Evolutionary conservation across 2,329 filamentous ascomycete genomes (phyloP).

Genomic region (Colletotrichum cordylinicola): DNA sequence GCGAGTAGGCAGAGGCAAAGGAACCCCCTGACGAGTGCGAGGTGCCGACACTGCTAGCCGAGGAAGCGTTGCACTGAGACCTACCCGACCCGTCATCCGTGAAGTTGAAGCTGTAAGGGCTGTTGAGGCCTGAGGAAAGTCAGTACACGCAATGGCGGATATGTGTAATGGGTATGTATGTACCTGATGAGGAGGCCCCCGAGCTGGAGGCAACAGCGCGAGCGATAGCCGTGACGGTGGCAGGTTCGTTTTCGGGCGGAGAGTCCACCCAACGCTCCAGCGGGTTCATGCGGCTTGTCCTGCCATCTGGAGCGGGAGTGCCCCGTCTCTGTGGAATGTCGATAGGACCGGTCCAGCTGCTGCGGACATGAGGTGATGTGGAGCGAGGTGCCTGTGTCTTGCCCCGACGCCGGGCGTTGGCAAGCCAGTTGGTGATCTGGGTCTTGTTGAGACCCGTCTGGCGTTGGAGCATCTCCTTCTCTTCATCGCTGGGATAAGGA

Average conservation of each 20-base stretch:
- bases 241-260: constrained; percentile 65
- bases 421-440: constrained; percentile 92
- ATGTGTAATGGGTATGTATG: neutral
- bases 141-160: neutral
- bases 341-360: constrained; percentile 66
- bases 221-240: constrained; percentile 64
- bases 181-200: constrained; percentile 40
- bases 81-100: constrained; percentile 66
- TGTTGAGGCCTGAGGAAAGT: constrained; percentile 52
- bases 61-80: constrained; percentile 65
- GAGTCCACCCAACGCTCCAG: constrained; percentile 66
- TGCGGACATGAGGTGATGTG: constrained; percentile 72
- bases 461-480: constrained; percentile 80
- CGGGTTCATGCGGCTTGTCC: constrained; percentile 52
- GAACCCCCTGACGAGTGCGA: constrained; percentile 66
- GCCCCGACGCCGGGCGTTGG: constrained; percentile 83
- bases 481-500: constrained; percentile 87
- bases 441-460: constrained; percentile 81
- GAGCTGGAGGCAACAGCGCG: constrained; percentile 61
- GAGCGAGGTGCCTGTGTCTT: constrained; percentile 75
- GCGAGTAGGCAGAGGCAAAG: constrained; percentile 64
- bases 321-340: constrained; percentile 72
- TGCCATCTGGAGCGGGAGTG: constrained; percentile 55
- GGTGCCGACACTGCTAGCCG: constrained; percentile 64
- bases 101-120: constrained; percentile 61